Base-by-base conservation (phyloP, 148 eudicot species). In the Rhododendron kiyosumense region DNA sequence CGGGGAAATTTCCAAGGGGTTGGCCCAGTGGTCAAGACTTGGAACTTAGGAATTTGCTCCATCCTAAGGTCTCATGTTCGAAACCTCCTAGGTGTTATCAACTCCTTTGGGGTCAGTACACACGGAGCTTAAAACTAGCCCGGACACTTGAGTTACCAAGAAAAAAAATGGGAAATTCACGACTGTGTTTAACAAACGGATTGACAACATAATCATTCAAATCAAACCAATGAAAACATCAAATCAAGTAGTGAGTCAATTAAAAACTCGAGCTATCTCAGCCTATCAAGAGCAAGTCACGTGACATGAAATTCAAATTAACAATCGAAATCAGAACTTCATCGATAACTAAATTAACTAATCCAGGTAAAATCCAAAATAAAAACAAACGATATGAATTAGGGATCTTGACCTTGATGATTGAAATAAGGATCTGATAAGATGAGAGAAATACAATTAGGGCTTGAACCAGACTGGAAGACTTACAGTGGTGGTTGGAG, bases 401-500 rank as follows among this genome's bases (percentile, higher is more conserved):
- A 82, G 54, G 84, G 52, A 82, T 82, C 84, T 61, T 61, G 45
- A 43, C 24, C 20, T 6, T 1, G 75, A 43, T 18, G 26, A 38
- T n/a, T 43, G 34, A 41, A 65, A 38, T 18, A 61, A 38, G 22
- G 76, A 65, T 82, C 76, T 30, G 46, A 32, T 24, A 13, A 63
- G 32, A 8, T 22, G 32, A 61, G 4, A 22, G 18, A 17, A 20
- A 54, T 54, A 3, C 14, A 61, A 41, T 3, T 82, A 11, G 12
- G 51, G 75, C 4, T 63, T 22, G 71, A 38, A 46, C 20, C 51
- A 24, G 63, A 48, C 84, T 59, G 10, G 74, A 82, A 82, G 75
- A 82, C 76, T 65, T 82, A 82, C 84, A 24, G 76, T n/a, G 24
- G 41, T 43, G 46, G 80, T 41, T n/a, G 57, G 63, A 26, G 67